Evolutionary conservation across 1,139 yeast genomes (phyloP), one percentile per base, ranked within the genome.

Genomic region (Lodderomyces margitis): DNA sequence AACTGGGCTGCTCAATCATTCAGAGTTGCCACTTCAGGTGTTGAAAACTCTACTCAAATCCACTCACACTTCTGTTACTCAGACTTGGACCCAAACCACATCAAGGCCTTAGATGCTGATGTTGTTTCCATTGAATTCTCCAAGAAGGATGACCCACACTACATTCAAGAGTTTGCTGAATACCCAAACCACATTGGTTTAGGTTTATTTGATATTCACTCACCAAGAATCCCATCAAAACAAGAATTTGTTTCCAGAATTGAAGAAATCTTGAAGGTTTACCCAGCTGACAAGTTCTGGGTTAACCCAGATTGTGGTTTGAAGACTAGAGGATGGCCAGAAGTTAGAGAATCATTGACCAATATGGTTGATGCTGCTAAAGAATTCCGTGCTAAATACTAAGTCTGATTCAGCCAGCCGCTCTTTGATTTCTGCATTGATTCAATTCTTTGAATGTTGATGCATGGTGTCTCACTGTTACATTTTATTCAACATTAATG

Each of bases 31-130:
- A 92, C 98, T 57, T 91, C 98, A 55, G 98, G 97, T 77, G 98
- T 92, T 55, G 80, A 80, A 62, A 86, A 92, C 80, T 72, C 81
- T 56, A 92, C 98, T 61, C 98, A 92, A 79, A 89, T 92, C 71
- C 98, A 92, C 85, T 92, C 98, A 50, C 98, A 92, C 77, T 92
- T 92, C 96, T 92, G 98, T 79, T 92, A 92, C 88, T 92, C 98
- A 50, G 98, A 92, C 74, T 84, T 92, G 74, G 98, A 92, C 80
- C 97, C 98, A 68, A 87, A 87, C 82, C 98, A 92, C 75, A 92
- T 92, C 79, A 91, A 92, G 83, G 97, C 98, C 58, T 82, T 92
- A 69, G 98, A 92, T 72, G 98, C 98, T 59, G 98, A 92, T 75
- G 98, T 92, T 60, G 98, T 92, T 55, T 91, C 98, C 49, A 92